Evolutionary conservation across 441 rosid species (phyloP).

Genomic region (Erysimum pusillum): DNA sequence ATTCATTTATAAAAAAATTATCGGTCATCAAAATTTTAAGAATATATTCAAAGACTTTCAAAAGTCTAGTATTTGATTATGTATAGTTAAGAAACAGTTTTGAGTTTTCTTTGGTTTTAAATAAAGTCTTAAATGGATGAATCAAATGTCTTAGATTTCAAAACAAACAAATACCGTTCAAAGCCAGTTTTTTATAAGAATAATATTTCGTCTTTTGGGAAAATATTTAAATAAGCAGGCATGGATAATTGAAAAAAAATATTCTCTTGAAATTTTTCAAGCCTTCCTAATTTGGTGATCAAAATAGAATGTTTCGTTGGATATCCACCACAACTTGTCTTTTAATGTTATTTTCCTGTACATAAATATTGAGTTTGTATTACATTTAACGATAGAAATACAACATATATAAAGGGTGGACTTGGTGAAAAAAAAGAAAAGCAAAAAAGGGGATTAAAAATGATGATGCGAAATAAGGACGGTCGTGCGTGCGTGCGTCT

Average conservation of each 20-base stretch:
- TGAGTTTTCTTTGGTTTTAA: background rate
- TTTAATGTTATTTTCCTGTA: background rate
- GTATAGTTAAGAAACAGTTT: background rate
- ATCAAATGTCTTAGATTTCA: background rate
- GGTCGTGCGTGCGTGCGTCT: constrained; percentile 48
- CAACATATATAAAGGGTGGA: constrained; percentile 13
- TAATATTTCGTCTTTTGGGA: background rate
- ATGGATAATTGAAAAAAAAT: background rate
- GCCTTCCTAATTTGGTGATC: background rate
- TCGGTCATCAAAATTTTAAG: background rate
- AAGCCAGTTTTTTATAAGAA: background rate
- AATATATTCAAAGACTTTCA: constrained; percentile 1
- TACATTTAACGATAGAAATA: background rate
- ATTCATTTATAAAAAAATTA: background rate
- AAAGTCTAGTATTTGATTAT: background rate
- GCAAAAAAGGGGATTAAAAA: background rate
- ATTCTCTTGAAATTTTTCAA: background rate
- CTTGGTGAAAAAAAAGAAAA: background rate
- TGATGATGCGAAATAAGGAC: constrained; percentile 28
- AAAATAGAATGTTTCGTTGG: background rate
- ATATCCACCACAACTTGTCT: background rate
- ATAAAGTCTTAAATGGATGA: background rate
- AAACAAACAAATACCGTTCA: background rate
- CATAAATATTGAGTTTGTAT: background rate
- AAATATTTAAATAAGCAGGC: background rate